Conservation (phyloP, 495 filamentous ascomycete genomes). For the Xylaria venustula region DNA sequence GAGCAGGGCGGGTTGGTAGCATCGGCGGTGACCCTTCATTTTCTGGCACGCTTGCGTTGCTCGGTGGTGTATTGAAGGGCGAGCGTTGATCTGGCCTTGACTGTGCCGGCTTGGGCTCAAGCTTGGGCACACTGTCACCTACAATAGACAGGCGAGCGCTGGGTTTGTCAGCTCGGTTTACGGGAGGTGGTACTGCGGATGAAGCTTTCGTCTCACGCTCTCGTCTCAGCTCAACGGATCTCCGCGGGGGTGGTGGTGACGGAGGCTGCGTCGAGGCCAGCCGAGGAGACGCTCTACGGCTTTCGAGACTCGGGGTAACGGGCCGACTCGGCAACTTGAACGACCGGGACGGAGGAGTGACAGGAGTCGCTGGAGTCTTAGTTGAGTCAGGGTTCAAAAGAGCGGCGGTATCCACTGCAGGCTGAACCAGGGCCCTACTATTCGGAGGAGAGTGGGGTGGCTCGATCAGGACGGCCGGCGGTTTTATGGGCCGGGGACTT, state of each 20-base stretch:
- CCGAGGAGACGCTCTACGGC: slow-evolving; percentile 45
- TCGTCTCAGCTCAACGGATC: slow-evolving; percentile 50
- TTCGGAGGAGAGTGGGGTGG: slow-evolving; percentile 75
- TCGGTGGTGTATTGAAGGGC: slow-evolving; percentile 88
- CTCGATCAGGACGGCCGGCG: slow-evolving; percentile 70
- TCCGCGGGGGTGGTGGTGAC: slow-evolving; percentile 54
- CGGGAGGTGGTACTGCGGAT: slow-evolving; percentile 59
- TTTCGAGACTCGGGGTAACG: slow-evolving; percentile 48
- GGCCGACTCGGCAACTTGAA: slow-evolving; percentile 54
- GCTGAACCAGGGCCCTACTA: slow-evolving; percentile 31
- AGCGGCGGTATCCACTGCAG: slow-evolving; percentile 35
- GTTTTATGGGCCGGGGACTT: slow-evolving; percentile 54
- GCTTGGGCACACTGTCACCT: slow-evolving; percentile 23
- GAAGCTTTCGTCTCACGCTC: slow-evolving; percentile 38
- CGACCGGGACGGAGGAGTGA: slow-evolving; percentile 47
- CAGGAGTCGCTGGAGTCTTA: slow-evolving; percentile 45
- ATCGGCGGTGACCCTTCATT: slow-evolving; percentile 44
- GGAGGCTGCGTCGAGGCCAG: slow-evolving; percentile 43
- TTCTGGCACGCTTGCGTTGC: slow-evolving; percentile 64
- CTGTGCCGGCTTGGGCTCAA: slow-evolving; percentile 26
- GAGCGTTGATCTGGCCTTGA: slow-evolving; percentile 54
- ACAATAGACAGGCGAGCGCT: slow-evolving; percentile 42
- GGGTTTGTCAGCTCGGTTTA: slow-evolving; percentile 82
- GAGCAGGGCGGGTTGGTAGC: slow-evolving; percentile 41
- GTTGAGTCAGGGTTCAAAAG: slow-evolving; percentile 49